Percentiles rank a stretch among this genome's conserved stretches.
These are phyloP conservation scores for Pontederia paniculata DNA, from an alignment of 176 grass and related monocot species.

Conservation along the genomic window DNA sequence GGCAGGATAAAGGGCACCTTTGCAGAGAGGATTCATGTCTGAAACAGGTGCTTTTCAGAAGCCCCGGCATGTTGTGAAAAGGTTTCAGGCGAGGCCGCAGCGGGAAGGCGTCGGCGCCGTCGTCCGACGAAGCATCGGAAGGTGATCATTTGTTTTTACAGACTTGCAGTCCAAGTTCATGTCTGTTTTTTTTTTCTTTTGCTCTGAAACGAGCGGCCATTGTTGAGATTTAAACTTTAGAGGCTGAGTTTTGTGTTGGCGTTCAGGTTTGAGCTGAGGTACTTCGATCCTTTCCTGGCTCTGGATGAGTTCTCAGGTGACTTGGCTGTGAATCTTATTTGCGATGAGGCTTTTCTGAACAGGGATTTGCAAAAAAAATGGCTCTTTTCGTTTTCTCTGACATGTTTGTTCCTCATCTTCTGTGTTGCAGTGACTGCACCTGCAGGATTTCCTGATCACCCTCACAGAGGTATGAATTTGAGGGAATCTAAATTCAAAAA, in stretches of 20 bases:
- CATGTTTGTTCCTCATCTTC: background rate
- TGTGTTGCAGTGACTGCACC: constrained; percentile 48
- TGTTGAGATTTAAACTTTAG: no score
- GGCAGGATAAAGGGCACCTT: background rate
- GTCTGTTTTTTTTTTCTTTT: no score
- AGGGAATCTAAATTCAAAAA: background rate
- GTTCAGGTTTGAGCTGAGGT: constrained; percentile 75
- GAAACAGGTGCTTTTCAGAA: constrained; percentile 2
- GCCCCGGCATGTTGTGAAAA: constrained; percentile 64
- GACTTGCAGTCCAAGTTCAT: no score
- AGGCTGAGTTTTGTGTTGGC: background rate
- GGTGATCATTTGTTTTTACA: constrained; percentile 20
- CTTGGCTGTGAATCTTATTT: background rate
- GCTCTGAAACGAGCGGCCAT: no score
- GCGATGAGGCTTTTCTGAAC: background rate
- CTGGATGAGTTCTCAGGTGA: constrained; percentile 95
- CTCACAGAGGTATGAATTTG: constrained; percentile 49
- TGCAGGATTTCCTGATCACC: constrained; percentile 94
- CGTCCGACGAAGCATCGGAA: constrained; percentile 86
- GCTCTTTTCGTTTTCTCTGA: background rate
- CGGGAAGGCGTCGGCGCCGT: constrained; percentile 73
- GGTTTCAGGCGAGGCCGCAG: constrained; percentile 73
- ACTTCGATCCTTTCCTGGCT: constrained; percentile 91
- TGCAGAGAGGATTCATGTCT: background rate
- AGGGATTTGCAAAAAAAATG: background rate